Evolutionary conservation across 345 rosid genomes (phyloP).

Genomic region (Salix purpurea): DNA sequence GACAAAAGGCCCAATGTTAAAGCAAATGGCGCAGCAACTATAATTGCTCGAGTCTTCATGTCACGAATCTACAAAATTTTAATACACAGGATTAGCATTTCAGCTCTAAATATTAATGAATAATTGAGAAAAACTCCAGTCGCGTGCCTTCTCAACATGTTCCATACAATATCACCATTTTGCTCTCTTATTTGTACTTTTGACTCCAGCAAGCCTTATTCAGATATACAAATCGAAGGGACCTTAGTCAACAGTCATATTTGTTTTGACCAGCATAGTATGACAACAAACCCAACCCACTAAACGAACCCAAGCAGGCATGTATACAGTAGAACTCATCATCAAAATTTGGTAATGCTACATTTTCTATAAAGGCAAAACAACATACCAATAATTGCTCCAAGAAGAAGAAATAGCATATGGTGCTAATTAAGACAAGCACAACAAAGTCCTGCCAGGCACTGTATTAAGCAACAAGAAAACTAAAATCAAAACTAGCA

Average conservation of each 20-base stretch:
- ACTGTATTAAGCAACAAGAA: conserved; percentile 42
- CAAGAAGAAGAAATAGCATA: conserved; percentile 95
- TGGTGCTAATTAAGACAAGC: conserved; percentile 78
- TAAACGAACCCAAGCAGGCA: not conserved
- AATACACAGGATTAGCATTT: conserved; percentile 2
- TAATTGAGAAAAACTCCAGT: not conserved
- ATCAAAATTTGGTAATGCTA: not conserved
- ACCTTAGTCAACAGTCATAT: not conserved
- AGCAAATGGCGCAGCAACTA: conserved; percentile 81
- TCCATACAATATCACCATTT: not conserved
- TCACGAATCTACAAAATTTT: conserved; percentile 50
- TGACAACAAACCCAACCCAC: not conserved
- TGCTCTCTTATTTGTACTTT: not conserved
- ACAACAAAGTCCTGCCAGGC: conserved; percentile 93
- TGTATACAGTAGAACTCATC: not conserved
- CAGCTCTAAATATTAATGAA: not conserved
- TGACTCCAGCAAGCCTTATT: not conserved
- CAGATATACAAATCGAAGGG: not conserved
- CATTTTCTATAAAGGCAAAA: conserved; percentile 6
- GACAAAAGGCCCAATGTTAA: conserved; percentile 65
- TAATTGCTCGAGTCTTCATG: conserved; percentile 61
- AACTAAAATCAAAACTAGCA: conserved; percentile 5
- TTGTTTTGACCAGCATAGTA: not conserved
- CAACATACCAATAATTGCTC: conserved; percentile 80
- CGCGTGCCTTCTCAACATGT: not conserved